These are phyloP conservation scores for Actinomortierella wolfii DNA, from an alignment of 371 early-diverging fungal genomes.

Conservation along the genomic window DNA sequence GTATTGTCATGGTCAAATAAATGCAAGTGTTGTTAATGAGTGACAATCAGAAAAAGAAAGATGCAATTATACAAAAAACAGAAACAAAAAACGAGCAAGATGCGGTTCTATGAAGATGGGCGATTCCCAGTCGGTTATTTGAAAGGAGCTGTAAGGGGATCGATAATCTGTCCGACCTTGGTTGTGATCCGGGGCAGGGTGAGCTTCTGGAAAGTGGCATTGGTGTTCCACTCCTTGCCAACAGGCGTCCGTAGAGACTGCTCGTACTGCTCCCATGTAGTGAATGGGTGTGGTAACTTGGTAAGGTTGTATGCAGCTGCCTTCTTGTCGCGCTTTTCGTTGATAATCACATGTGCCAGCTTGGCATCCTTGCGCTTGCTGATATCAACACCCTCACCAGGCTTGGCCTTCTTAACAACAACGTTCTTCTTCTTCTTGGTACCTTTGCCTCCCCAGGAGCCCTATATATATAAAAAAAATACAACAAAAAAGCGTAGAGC, in stretches of 20 bases:
- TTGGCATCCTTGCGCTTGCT: slow-evolving; percentile 81
- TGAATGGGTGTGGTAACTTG: slow-evolving; percentile 86
- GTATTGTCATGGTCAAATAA: slow-evolving; percentile 3
- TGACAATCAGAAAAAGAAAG: background rate
- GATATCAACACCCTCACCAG: slow-evolving; percentile 63
- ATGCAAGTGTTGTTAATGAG: background rate
- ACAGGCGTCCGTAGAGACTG: slow-evolving; percentile 81
- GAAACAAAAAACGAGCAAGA: background rate
- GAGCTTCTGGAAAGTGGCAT: slow-evolving; percentile 67
- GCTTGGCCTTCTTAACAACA: slow-evolving; percentile 60
- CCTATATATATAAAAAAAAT: slow-evolving; percentile 48
- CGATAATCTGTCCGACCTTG: slow-evolving; percentile 86
- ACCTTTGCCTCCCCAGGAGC: slow-evolving; percentile 86
- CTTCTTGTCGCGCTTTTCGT: slow-evolving; percentile 83
- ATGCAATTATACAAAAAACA: background rate
- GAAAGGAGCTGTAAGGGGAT: slow-evolving; percentile 75
- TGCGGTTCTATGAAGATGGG: too few species aligned
- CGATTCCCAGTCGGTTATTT: slow-evolving; percentile 37
- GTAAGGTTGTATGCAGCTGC: slow-evolving; percentile 73
- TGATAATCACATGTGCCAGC: slow-evolving; percentile 89
- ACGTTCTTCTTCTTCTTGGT: slow-evolving; percentile 68
- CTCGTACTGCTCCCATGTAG: slow-evolving; percentile 87
- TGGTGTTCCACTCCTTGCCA: slow-evolving; percentile 96
- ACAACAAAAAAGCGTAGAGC: slow-evolving; percentile 1
- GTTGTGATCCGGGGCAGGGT: slow-evolving; percentile 84